These are phyloP conservation scores for Durusdinium trenchii DNA, from an alignment of 73 alveolate genomes.

Conservation along the genomic window DNA sequence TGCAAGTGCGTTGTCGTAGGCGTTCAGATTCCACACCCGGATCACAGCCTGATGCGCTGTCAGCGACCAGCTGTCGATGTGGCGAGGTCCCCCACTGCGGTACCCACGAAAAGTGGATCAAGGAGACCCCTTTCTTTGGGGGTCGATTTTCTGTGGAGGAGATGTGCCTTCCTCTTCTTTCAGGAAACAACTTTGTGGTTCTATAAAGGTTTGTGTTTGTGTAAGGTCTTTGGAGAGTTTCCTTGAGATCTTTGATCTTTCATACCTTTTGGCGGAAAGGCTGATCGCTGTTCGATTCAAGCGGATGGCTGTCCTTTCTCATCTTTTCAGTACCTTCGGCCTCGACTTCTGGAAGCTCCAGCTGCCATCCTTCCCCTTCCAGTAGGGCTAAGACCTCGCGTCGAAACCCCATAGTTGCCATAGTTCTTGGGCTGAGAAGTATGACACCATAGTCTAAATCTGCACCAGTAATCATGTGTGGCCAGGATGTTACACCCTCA, in stretches of 20 bases:
- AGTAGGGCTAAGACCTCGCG: conserved; percentile 20
- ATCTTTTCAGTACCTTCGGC: neutral
- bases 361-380: conserved; percentile 6
- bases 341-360: conserved; percentile 65
- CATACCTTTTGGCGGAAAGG: no score
- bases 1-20: conserved; percentile 91
- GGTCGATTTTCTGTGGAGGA: neutral
- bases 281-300: neutral
- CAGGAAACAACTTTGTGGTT: no score
- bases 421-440: no score
- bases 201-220: no score
- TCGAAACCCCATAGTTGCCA: neutral
- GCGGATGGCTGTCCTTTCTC: neutral
- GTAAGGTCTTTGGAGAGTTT: no score
- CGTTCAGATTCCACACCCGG: conserved; percentile 87
- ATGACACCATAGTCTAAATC: no score
- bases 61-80: neutral
- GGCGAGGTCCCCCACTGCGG: no score
- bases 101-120: neutral
- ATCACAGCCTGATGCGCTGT: conserved; percentile 31
- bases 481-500: no score
- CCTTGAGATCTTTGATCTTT: neutral
- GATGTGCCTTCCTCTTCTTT: no score
- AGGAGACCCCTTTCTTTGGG: neutral
- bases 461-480: no score